Evolutionary conservation across 2,329 filamentous ascomycete genomes (phyloP), one percentile per base, ranked within the genome.

Genomic region (Colletotrichum endophyticum): DNA sequence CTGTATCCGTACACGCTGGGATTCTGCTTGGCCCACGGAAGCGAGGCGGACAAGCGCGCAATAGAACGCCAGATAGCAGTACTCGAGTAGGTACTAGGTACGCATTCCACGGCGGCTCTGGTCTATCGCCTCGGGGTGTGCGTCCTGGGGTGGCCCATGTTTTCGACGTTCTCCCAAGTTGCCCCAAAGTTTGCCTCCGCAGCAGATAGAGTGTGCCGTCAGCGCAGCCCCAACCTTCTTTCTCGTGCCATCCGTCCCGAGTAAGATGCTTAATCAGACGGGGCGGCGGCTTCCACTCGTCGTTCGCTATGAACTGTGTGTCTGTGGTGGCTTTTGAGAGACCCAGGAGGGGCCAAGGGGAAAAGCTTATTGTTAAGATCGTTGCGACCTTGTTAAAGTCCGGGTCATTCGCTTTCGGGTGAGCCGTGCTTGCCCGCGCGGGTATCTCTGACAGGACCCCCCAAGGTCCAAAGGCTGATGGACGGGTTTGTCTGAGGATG

Each of bases 221-320:
- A 57, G 30, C 57, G 34, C 36, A 57, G 36, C 16, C 61, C 44
- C 68, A 44, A 61, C 9, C 71, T 25, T 30, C 22, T 62, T 62
- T 30, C 28, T 57, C 53, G n/a, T 44, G 62, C 62, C 19, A 39
- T 67, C 70, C 63, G 73, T 73, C 70, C 63, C 56, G 36, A 68
- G 39, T 59, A 68, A 68, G 70, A 68, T 73, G 63, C 70, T 73
- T 75, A 68, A 73, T 73, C 73, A 36, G 73, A 75, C 63, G 57
- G 44, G 70, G 39, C 22, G 34, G 12, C 16, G 22, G 39, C 39
- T 36, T 49, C 30, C 28, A 34, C 30, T 66, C 32, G 28, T 67
- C 11, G 25, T 27, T 28, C 22, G 34, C 53, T 11, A n/a, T 63
- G 70, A 63, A 56, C 67, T 34, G 30, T 67, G 69, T 63, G 53